Evolutionary conservation across 257 asterid species (phyloP).

Genomic region (Nicotiana obtusifolia): DNA sequence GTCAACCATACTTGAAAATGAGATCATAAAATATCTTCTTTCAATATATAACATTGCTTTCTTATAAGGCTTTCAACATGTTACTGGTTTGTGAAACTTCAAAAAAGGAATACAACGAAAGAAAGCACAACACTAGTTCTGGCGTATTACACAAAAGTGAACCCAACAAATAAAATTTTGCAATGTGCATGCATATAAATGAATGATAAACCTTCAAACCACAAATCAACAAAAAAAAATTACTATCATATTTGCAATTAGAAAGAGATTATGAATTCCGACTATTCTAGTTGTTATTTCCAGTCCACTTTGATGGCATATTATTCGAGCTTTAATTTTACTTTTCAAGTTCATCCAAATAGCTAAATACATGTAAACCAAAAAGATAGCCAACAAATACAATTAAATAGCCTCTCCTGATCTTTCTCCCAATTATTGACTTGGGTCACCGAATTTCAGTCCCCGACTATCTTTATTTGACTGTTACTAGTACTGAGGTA

Average conservation of each 20-base stretch:
- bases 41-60: not conserved
- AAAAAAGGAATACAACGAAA: not conserved
- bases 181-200: not conserved
- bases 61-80: not conserved
- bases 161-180: not conserved
- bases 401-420: not conserved
- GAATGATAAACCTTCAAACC: not conserved
- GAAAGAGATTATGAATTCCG: not conserved
- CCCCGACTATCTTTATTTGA: not conserved
- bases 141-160: not conserved
- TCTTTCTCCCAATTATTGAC: not conserved
- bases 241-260: not conserved
- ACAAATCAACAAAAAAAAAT: not conserved
- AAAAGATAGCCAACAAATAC: not conserved
- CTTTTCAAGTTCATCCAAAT: conserved; percentile 2
- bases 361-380: not conserved
- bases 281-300: not conserved
- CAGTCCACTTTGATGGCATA: not conserved
- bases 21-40: not conserved
- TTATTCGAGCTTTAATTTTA: not conserved
- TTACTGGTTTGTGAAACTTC: not conserved
- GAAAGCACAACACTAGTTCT: not conserved
- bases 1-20: not conserved
- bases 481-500: not conserved
- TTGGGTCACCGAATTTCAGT: not conserved